Conservation (phyloP, 176 grass and related monocot genomes). For the Guadua angustifolia region DNA sequence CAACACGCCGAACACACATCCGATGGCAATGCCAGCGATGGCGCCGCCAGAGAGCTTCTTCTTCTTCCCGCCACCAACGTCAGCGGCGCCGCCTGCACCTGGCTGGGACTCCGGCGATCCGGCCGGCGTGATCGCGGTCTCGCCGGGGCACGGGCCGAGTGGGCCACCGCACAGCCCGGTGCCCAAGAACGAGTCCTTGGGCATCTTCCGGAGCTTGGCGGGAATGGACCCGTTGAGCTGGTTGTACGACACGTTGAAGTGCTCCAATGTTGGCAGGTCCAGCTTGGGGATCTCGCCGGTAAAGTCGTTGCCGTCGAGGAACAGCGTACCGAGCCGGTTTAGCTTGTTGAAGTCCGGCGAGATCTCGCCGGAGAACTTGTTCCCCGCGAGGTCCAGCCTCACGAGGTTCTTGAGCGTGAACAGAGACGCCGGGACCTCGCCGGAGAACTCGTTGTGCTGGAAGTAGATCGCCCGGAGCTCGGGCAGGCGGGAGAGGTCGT, state of each 20-base stretch:
- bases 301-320: conserved; percentile 69
- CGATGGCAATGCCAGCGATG: conserved; percentile 95
- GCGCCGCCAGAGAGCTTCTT: conserved; percentile 96
- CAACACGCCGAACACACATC: conserved; percentile 57
- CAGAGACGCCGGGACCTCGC: conserved; percentile 71
- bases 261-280: conserved; percentile 61
- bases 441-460: conserved; percentile 74
- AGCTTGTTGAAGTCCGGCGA: conserved; percentile 79
- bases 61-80: conserved; percentile 42
- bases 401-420: conserved; percentile 76
- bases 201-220: conserved; percentile 68
- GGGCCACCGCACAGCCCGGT: conserved; percentile 82
- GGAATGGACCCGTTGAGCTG: conserved; percentile 91
- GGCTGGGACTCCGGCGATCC: conserved; percentile 43
- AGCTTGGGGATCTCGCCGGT: conserved; percentile 86
- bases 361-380: conserved; percentile 81
- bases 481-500: conserved; percentile 60
- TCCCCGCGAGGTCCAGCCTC: conserved; percentile 70
- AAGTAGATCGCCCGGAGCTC: conserved; percentile 93
- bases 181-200: conserved; percentile 68
- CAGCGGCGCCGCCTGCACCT: background rate
- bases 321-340: conserved; percentile 71
- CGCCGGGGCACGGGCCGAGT: conserved; percentile 73
- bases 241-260: conserved; percentile 99
- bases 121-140: conserved; percentile 53